Evolutionary conservation across 352 stramenopile genomes (phyloP).

Genomic region (Pythium myriotylum): DNA sequence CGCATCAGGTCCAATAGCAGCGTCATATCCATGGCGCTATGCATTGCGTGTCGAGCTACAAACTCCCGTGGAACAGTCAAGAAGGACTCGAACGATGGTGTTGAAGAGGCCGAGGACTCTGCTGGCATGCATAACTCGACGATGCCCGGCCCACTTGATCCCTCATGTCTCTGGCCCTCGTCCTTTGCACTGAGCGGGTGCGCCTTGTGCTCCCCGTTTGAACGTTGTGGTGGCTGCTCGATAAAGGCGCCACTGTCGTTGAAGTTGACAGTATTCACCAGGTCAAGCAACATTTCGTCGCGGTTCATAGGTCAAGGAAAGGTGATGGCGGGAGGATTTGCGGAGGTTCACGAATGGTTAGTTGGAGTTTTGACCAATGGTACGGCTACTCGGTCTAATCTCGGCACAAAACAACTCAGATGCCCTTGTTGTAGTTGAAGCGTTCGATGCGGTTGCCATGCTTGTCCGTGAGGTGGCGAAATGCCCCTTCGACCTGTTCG

Average conservation of each 20-base stretch:
- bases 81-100: slow-evolving; percentile 29
- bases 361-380: slow-evolving; percentile 14
- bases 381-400: not conserved
- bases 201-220: too few species aligned
- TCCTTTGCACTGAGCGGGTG: too few species aligned
- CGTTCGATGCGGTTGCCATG: slow-evolving; percentile 55
- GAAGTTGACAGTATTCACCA: slow-evolving; percentile 32
- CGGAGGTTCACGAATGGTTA: not conserved
- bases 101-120: too few species aligned
- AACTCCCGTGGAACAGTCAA: slow-evolving; percentile 32
- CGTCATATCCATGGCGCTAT: slow-evolving; percentile 25
- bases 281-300: slow-evolving; percentile 11
- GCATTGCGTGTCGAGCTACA: slow-evolving; percentile 16
- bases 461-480: slow-evolving; percentile 58
- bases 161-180: too few species aligned
- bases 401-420: slow-evolving; percentile 32
- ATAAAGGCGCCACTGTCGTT: slow-evolving; percentile 32
- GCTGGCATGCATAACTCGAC: too few species aligned
- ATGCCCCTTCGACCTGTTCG: slow-evolving; percentile 63
- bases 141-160: too few species aligned
- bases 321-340: too few species aligned
- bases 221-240: not conserved
- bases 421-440: slow-evolving; percentile 87
- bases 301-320: not conserved
- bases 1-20: slow-evolving; percentile 33